Base-by-base conservation (phyloP, 345 rosid species). In the Syzygium jambos region DNA sequence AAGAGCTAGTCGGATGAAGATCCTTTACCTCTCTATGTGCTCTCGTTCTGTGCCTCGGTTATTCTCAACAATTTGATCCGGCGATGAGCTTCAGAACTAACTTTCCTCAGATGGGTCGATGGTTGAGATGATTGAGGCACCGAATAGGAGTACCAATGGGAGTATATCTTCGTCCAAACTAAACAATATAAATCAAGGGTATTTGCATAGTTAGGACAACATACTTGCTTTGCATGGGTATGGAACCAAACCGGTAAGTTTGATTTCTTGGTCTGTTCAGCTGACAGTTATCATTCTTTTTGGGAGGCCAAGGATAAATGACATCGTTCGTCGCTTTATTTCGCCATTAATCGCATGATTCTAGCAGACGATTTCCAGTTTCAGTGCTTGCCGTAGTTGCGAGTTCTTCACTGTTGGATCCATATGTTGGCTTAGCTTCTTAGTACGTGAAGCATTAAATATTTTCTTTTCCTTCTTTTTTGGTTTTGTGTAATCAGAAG, bases 401-500 rank as follows among this genome's bases (percentile, higher is more conserved):
- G 19, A 2, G 80, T 34, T 68, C 46, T 34, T 68, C 46, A 34
- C 22, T 34, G 46, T 34, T 68, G 80, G 80, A 68, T 68, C 25
- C 80, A 17, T 17, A 4, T 2, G 78, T 34, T 30, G 46, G 46
- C 46, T 9, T 1, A 38, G 82, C 14, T 2, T 38, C 15, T 38
- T 0, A 19, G 49, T 38, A 34, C 2, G 46, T 19, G 80, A 2
- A 73, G 7, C 80, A 73, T 73, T 34, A 34, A 9, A 2, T 73
- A 34, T 4, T 9, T 34, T 73, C 13, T 19, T 34, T 38, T 73
- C 80, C 2, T 86, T n/a, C 23, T 78, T 21, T 52, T 52, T 84
- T 25, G n/a, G 30, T 34, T 61, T 54, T 83, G 87, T 73, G 88
- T 27, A 9, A 89, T 87, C 85, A 61, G 86, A 85, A 54, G 63